phyloP scores from a whole-genome alignment of 2,329 filamentous ascomycete genomes.

The Ambrosiella beaveri region DNA sequence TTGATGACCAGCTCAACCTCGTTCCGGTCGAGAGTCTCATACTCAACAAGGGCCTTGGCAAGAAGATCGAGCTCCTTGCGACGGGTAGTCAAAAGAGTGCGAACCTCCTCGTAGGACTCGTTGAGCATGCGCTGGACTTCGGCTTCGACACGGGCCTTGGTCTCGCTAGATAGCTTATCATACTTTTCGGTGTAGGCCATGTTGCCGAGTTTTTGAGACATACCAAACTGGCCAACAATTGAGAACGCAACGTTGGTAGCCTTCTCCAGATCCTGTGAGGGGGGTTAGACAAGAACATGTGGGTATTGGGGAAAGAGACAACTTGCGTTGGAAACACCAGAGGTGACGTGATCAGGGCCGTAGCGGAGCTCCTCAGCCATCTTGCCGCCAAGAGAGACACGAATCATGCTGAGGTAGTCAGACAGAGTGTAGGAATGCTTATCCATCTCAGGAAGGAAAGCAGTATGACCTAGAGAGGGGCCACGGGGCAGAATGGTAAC shows the following conservation, averaged over 20 bases:
- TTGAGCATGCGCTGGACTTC: slow-evolving; percentile 77
- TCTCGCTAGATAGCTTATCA: slow-evolving; percentile 65
- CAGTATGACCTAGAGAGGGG: slow-evolving; percentile 69
- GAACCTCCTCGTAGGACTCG: slow-evolving; percentile 61
- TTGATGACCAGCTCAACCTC: slow-evolving; percentile 83
- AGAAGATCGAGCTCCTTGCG: slow-evolving; percentile 74
- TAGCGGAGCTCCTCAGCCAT: slow-evolving; percentile 85
- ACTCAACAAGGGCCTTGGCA: slow-evolving; percentile 78
- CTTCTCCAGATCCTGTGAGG: slow-evolving; percentile 53
- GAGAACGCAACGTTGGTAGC: slow-evolving; percentile 71
- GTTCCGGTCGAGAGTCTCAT: slow-evolving; percentile 75
- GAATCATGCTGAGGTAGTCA: slow-evolving; percentile 66
- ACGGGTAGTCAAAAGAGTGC: slow-evolving; percentile 52
- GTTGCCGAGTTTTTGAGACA: slow-evolving; percentile 75
- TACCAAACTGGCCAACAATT: slow-evolving; percentile 80
- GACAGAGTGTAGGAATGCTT: slow-evolving; percentile 76
- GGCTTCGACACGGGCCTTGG: slow-evolving; percentile 67
- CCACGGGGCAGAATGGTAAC: slow-evolving; percentile 92
- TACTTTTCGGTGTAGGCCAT: slow-evolving; percentile 76
- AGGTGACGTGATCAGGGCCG: slow-evolving; percentile 79
- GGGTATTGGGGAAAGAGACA: not conserved
- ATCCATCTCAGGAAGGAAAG: slow-evolving; percentile 77
- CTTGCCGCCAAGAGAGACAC: slow-evolving; percentile 69
- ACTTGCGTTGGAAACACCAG: slow-evolving; percentile 63
- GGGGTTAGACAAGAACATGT: not conserved